These are phyloP conservation scores for Fusarium penzigii DNA, from an alignment of 2,329 filamentous ascomycete genomes.

Conservation along the genomic window DNA sequence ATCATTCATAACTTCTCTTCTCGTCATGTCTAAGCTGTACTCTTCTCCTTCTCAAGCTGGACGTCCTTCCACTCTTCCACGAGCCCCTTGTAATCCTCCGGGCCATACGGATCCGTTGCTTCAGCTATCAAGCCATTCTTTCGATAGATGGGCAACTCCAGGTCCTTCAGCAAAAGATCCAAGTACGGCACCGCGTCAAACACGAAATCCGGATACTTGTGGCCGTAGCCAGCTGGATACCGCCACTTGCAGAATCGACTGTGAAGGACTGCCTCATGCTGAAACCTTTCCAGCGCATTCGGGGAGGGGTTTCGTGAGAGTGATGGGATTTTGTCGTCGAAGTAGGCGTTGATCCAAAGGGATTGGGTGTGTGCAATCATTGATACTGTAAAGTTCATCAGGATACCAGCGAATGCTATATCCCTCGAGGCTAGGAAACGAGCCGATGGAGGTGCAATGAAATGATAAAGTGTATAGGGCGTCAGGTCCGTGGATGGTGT, in stretches of 20 bases:
- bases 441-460: conserved; percentile 45
- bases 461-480: conserved; percentile 45
- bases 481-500: conserved; percentile 26
- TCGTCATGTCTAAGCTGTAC: not conserved
- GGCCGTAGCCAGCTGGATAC: conserved; percentile 66
- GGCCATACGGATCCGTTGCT: conserved; percentile 57
- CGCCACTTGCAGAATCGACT: conserved; percentile 70
- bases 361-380: conserved; percentile 50
- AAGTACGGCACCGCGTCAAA: conserved; percentile 77
- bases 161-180: conserved; percentile 66
- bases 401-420: conserved; percentile 47
- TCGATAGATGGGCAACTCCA: conserved; percentile 59
- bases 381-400: conserved; percentile 45
- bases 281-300: conserved; percentile 42
- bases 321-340: conserved; percentile 39
- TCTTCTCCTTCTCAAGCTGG: not conserved
- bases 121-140: conserved; percentile 56
- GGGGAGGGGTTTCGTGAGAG: conserved; percentile 19
- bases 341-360: conserved; percentile 67
- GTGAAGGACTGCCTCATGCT: conserved; percentile 61
- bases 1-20: not conserved
- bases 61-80: conserved; percentile 51
- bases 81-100: conserved; percentile 57
- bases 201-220: conserved; percentile 66
- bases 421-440: conserved; percentile 38